A percentile compares a stretch with the other conserved stretches of the same genome.
These are phyloP conservation scores for Drechslerella stenobrocha DNA, from an alignment of 2,329 filamentous ascomycete species.

Conservation along the genomic window DNA sequence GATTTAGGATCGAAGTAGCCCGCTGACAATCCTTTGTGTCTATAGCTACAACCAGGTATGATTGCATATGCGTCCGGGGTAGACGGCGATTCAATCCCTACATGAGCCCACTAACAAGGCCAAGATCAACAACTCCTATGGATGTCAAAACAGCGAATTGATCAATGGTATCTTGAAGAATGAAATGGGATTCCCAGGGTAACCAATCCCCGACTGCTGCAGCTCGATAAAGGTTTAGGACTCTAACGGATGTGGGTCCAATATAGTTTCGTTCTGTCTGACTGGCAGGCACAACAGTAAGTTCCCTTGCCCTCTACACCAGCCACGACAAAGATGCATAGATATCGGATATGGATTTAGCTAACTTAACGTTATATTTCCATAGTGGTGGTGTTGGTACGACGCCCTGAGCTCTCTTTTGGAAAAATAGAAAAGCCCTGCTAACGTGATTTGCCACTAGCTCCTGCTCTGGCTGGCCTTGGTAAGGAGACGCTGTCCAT, in stretches of 20 bases:
- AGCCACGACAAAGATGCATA: slow-evolving; percentile 53
- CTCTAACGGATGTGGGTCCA: slow-evolving; percentile 30
- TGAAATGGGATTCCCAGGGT: slow-evolving; percentile 62
- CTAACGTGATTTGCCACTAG: slow-evolving; percentile 45
- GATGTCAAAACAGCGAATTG: slow-evolving; percentile 60
- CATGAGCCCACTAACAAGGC: slow-evolving; percentile 54
- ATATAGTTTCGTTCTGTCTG: slow-evolving; percentile 39
- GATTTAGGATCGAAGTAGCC: slow-evolving; percentile 32
- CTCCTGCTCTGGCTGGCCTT: slow-evolving; percentile 43
- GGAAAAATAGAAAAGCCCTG: slow-evolving; percentile 15
- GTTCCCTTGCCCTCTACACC: slow-evolving; percentile 15
- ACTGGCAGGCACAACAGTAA: slow-evolving; percentile 46
- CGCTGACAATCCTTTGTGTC: slow-evolving; percentile 29
- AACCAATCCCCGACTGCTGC: slow-evolving; percentile 18
- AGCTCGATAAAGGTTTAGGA: slow-evolving; percentile 9
- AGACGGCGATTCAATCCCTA: slow-evolving; percentile 49
- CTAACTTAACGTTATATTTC: slow-evolving; percentile 47
- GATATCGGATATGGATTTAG: neutral
- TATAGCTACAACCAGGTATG: slow-evolving; percentile 51
- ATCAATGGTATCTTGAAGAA: slow-evolving; percentile 61
- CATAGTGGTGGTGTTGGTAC: slow-evolving; percentile 48
- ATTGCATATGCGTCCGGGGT: slow-evolving; percentile 15
- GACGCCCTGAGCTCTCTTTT: slow-evolving; percentile 13
- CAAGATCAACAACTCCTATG: slow-evolving; percentile 60
- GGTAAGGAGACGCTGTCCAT: slow-evolving; percentile 24